These are phyloP conservation scores for Ascobolus immersus DNA, from an alignment of 495 filamentous ascomycete genomes.

Conservation along the genomic window DNA sequence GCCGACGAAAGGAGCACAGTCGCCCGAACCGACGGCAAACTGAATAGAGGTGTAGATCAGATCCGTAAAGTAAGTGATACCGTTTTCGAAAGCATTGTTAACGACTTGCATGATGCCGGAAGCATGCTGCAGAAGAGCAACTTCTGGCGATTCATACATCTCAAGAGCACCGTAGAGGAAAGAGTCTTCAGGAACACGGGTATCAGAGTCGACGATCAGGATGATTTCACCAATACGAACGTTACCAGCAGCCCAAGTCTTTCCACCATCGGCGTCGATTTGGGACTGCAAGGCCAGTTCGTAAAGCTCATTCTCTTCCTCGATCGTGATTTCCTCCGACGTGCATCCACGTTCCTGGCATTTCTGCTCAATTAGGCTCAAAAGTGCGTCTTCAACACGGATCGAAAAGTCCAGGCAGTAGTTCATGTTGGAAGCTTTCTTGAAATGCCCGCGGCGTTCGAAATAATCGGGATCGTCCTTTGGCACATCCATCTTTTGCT, in stretches of 20 bases:
- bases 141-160: constrained; percentile 57
- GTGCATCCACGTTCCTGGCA: too few species aligned
- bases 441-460: constrained; percentile 29
- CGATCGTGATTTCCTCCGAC: constrained; percentile 35
- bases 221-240: constrained; percentile 62
- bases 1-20: constrained; percentile 56
- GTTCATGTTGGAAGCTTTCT: constrained; percentile 62
- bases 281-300: constrained; percentile 31
- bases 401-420: constrained; percentile 49
- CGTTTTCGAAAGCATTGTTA: constrained; percentile 45
- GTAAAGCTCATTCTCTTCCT: constrained; percentile 35
- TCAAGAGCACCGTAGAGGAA: constrained; percentile 52
- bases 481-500: too few species aligned
- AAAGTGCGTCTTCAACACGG: constrained; percentile 46
- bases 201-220: constrained; percentile 50
- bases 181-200: constrained; percentile 47
- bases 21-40: constrained; percentile 56
- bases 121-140: constrained; percentile 57
- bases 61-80: constrained; percentile 68
- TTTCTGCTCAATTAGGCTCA: too few species aligned
- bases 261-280: constrained; percentile 34
- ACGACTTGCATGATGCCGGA: constrained; percentile 67
- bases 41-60: constrained; percentile 56
- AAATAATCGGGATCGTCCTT: constrained; percentile 36
- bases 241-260: constrained; percentile 59